Percentiles rank a stretch among this genome's conserved stretches.
phyloP scores from a whole-genome alignment of 176 grass and related monocot genomes.

The Elaeis guineensis region DNA sequence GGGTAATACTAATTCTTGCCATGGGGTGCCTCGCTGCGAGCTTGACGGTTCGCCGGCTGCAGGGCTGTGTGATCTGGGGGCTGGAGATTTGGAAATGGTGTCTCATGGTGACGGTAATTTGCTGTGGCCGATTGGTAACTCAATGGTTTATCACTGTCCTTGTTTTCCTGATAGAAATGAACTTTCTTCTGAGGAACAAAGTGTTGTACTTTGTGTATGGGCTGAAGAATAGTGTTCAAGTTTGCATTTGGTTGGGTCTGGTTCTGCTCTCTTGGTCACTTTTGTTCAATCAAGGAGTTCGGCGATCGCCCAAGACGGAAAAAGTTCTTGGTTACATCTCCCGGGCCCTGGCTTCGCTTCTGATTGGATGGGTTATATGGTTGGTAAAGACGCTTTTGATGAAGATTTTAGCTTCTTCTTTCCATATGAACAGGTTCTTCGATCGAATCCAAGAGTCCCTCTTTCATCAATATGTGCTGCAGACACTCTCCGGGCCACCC shows the following conservation, averaged over 20 bases:
- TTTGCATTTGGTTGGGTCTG: conserved; percentile 64
- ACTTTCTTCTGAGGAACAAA: conserved; percentile 86
- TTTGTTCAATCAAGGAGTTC: conserved; percentile 41
- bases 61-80: conserved; percentile 41
- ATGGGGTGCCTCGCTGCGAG: conserved; percentile 60
- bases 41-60: conserved; percentile 34
- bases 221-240: conserved; percentile 64
- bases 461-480: conserved; percentile 87
- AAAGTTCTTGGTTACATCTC: conserved; percentile 7
- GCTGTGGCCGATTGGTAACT: conserved; percentile 71
- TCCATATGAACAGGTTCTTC: conserved; percentile 86
- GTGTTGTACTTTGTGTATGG: conserved; percentile 96
- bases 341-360: conserved; percentile 10
- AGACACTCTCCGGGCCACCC: conserved; percentile 62
- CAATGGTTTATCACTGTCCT: conserved; percentile 44
- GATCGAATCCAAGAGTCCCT: conserved; percentile 94
- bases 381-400: conserved; percentile 70
- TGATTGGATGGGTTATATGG: conserved; percentile 56
- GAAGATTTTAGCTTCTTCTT: conserved; percentile 80
- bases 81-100: conserved; percentile 95
- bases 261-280: conserved; percentile 67
- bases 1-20: conserved; percentile 46
- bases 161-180: conserved; percentile 80
- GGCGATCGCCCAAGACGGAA: conserved; percentile 19
- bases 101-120: conserved; percentile 65